Percentiles rank a stretch among this genome's conserved stretches.
Evolutionary conservation across 192 early-diverging fungal species (phyloP).

Genomic region (Coemansia sp.): DNA sequence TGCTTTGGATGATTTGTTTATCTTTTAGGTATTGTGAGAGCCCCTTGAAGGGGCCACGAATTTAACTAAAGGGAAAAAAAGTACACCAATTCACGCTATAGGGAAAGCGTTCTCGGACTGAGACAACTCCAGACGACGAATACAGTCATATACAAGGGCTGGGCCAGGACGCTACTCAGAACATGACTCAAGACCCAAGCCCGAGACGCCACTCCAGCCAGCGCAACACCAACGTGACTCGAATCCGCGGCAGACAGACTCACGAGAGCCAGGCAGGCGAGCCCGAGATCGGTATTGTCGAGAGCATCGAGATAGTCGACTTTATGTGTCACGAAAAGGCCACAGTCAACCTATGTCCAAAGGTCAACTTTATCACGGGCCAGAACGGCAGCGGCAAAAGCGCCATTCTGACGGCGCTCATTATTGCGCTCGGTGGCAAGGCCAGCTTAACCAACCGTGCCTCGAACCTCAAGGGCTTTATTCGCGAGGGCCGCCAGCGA

Average conservation of each 20-base stretch:
- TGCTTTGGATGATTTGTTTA: neutral
- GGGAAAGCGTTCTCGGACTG: conserved; percentile 24
- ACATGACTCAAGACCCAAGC: neutral
- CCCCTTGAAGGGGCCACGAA: neutral
- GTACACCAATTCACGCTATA: neutral
- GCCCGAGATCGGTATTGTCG: conserved; percentile 74
- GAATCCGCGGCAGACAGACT: conserved; percentile 26
- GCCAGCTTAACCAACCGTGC: conserved; percentile 86
- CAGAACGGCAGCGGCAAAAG: conserved; percentile 98
- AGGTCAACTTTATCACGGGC: conserved; percentile 96
- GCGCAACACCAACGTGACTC: conserved; percentile 28
- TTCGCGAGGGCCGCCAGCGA: conserved; percentile 77
- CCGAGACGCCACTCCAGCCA: neutral
- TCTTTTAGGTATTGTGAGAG: neutral
- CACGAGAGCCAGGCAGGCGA: neutral
- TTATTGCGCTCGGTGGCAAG: conserved; percentile 89
- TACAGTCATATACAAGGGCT: neutral
- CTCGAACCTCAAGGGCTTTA: conserved; percentile 68
- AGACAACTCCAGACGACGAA: neutral
- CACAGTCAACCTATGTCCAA: conserved; percentile 73
- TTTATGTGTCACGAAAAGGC: conserved; percentile 96
- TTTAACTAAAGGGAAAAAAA: neutral
- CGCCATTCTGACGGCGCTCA: conserved; percentile 89
- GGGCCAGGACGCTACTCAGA: neutral
- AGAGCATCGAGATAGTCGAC: conserved; percentile 77